Base-by-base conservation (phyloP, 805 yeast genomes). In the Saccharomycopsis guyanensis region DNA sequence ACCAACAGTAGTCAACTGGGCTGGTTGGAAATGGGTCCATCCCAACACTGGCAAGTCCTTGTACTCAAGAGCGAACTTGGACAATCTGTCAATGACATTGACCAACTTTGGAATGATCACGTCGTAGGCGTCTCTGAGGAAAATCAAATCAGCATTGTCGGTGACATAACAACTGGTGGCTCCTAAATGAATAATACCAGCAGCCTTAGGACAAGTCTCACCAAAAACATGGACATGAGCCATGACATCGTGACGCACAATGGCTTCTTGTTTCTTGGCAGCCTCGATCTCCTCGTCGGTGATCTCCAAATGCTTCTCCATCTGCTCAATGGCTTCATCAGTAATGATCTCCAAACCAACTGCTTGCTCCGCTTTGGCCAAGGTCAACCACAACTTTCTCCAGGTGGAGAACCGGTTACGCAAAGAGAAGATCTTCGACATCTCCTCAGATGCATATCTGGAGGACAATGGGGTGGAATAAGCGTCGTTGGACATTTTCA, bases 1-100 rank as follows among this genome's bases (percentile, higher is more conserved):
- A 65, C 98, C 98, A 53, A 93, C 95, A 29, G 98, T 93, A 56
- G 97, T 91, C 65, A 93, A 78, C 72, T 93, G 98, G 45, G 98
- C 98, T 13, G 98, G 98, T 72, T 93, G 98, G 79, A 93, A 93
- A 68, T 93, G 98, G 48, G 98, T 93, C 97, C 97, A 93, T 31
- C 98, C 98, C 55, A 93, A 75, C 38, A 89, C 96, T 32, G 98
- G 97, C 67, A 89, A 67, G 66, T 93, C 97, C 71, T 93, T 93
- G 74, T 91, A 78, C 65, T 85, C 79, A 54, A 87, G 63, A 39
- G 98, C 97, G 65, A 93, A 93, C 63, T 84, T 71, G 50, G 87
- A 68, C 63, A 93, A 73, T 66, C 96, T 78, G 73, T 89, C 83
- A 58, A 93, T 93, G 55, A 93, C 97, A 59, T 93, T 93, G 58